Evolutionary conservation across 2,329 filamentous ascomycete genomes (phyloP), one percentile per base, ranked within the genome.

Genomic region (Hypoxylon sp.): DNA sequence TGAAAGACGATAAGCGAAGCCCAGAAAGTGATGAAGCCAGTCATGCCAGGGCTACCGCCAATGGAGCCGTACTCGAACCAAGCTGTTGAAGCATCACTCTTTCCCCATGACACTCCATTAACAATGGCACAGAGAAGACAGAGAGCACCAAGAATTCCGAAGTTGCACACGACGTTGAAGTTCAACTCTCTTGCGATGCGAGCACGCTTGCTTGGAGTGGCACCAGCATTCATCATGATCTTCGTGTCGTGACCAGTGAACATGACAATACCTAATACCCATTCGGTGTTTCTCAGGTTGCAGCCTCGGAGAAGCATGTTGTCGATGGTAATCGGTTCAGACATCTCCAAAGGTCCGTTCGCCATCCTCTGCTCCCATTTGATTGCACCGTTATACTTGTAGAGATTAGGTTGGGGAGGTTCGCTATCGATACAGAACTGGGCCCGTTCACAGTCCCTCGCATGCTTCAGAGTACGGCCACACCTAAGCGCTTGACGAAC

Each of bases 191-290:
- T 88, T 43, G 92, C 90, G 64, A 99, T 92, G 61, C 90, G 86
- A 26, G 94, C 85, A 57, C 93, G 89, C 77, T 99, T 99, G 69
- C 86, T 96, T 8, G 95, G 94, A 1, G 94, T 99, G 56, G 93
- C 88, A 53, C 94, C 94, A 19, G 94, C 90, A 69, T 99, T 99
- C 76, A 97, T 89, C 94, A 99, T 99, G 70, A 97, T 97, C 75
- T 97, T 99, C 23, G 93, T 96, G 70, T 99, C 93, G 67, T 92
- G 86, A 23, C 94, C 94, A 9, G 94, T 97, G 73, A 96, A 99
- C 12, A 96, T 78, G 38, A 97, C 93, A 2, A 99, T 82, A 43
- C 92, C 94, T 4, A 99, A 81, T 44, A 91, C 81, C 94, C 94
- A 99, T 67, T 97, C 92, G 0, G 94, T 99, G 70, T 97, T 99